phyloP scores from a whole-genome alignment of 2,329 filamentous ascomycete species.

The Orbilia javanica region DNA sequence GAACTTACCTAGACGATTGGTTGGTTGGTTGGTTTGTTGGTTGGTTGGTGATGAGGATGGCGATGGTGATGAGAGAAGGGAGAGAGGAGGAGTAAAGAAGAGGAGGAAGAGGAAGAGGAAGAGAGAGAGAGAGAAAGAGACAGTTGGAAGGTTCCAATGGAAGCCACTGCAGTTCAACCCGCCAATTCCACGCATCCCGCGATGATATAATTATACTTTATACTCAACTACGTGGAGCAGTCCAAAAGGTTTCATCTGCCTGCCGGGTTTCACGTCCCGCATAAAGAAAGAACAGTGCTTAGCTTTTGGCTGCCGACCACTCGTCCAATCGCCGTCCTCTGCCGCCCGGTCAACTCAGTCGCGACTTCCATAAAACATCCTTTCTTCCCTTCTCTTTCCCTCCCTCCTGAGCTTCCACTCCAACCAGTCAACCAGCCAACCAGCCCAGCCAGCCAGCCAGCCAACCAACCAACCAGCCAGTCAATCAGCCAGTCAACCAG shows the following conservation, averaged over 20 bases:
- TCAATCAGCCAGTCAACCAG: no score
- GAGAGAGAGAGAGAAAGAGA: not conserved
- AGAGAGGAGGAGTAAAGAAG: not conserved
- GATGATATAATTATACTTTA: no score
- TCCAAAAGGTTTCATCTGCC: constrained; percentile 32
- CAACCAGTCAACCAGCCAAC: not conserved
- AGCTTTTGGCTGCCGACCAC: not conserved
- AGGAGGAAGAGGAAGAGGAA: not conserved
- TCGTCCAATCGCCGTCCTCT: not conserved
- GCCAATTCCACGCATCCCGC: no score
- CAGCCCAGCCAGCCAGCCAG: not conserved
- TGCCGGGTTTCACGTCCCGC: constrained; percentile 19
- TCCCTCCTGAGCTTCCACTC: not conserved
- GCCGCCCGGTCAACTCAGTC: not conserved
- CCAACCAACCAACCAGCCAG: not conserved
- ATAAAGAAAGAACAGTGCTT: no score
- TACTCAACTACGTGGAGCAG: constrained; percentile 26
- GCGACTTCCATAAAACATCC: not conserved
- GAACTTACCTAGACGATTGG: no score
- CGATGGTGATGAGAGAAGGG: not conserved
- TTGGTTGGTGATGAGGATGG: not conserved
- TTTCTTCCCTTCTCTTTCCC: not conserved
- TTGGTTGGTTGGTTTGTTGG: not conserved
- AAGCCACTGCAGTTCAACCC: no score
- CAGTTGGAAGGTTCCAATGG: constrained; percentile 4